Evolutionary conservation across 495 filamentous ascomycete species (phyloP).

Genomic region (Lepidopterella palustris): DNA sequence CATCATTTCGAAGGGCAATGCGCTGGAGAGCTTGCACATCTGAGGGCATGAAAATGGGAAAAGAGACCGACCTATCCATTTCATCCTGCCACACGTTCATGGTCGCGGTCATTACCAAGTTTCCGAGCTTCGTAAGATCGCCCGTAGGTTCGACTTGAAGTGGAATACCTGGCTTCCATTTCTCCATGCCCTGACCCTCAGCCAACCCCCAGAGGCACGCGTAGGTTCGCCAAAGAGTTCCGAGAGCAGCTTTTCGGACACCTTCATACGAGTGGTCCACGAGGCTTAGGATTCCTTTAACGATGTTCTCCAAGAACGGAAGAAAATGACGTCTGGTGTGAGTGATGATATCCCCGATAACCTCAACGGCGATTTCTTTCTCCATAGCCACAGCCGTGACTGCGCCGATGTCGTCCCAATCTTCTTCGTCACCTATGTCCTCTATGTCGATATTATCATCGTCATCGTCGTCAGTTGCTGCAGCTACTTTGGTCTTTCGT

Average conservation of each 20-base stretch:
- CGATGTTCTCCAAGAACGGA: conserved; percentile 85
- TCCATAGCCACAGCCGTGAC: conserved; percentile 85
- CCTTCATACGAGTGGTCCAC: conserved; percentile 88
- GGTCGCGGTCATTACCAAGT: conserved; percentile 78
- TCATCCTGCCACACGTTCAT: conserved; percentile 82
- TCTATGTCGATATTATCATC: conserved; percentile 31
- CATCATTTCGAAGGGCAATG: conserved; percentile 60
- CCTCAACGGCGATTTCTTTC: conserved; percentile 95
- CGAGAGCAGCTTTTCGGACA: conserved; percentile 80
- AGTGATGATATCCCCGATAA: conserved; percentile 84
- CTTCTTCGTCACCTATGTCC: conserved; percentile 58
- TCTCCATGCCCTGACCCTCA: conserved; percentile 66
- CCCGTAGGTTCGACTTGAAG: conserved; percentile 67
- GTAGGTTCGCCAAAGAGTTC: conserved; percentile 88
- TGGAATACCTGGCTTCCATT: conserved; percentile 86
- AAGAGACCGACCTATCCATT: conserved; percentile 67
- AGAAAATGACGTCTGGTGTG: conserved; percentile 69
- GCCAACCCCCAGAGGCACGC: conserved; percentile 85
- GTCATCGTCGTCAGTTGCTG: conserved; percentile 33
- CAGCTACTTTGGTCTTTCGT: conserved; percentile 76
- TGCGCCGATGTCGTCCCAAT: conserved; percentile 74
- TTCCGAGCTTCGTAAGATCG: conserved; percentile 78
- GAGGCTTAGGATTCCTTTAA: conserved; percentile 72
- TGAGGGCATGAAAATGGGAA: conserved; percentile 36
- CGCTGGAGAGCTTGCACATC: conserved; percentile 3